phyloP scores from a whole-genome alignment of 2,329 filamentous ascomycete genomes.

The Chaetothyriales sp. region DNA sequence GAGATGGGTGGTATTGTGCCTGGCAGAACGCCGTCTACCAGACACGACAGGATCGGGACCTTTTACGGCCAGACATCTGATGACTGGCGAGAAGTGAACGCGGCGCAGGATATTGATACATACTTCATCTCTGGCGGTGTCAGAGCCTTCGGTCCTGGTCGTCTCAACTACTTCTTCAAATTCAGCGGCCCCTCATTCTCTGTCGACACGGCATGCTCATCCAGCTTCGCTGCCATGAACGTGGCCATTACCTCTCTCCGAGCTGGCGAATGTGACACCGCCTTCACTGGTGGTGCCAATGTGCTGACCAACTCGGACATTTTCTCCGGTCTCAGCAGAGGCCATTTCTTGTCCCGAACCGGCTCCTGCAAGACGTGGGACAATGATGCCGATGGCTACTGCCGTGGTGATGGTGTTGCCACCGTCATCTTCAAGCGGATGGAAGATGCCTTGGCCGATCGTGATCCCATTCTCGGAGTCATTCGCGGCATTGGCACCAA shows the following conservation, averaged over 20 bases:
- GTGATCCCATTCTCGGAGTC: conserved; percentile 54
- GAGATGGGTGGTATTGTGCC: conserved; percentile 68
- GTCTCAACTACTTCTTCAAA: conserved; percentile 64
- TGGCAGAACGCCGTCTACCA: conserved; percentile 53
- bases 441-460: conserved; percentile 60
- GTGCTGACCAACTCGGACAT: conserved; percentile 70
- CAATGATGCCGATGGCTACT: conserved; percentile 67
- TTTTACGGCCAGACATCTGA: conserved; percentile 64
- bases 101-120: conserved; percentile 54
- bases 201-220: conserved; percentile 66
- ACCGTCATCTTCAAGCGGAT: conserved; percentile 65
- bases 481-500: conserved; percentile 64
- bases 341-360: conserved; percentile 62
- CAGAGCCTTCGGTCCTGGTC: conserved; percentile 44
- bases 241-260: conserved; percentile 58
- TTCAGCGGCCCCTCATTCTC: conserved; percentile 59
- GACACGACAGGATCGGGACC: conserved; percentile 49
- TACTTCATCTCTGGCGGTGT: conserved; percentile 52
- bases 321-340: conserved; percentile 59
- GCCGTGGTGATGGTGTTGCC: conserved; percentile 60
- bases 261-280: conserved; percentile 65
- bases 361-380: conserved; percentile 70
- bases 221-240: conserved; percentile 56
- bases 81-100: conserved; percentile 64
- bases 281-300: conserved; percentile 62